Base-by-base conservation (phyloP, 495 filamentous ascomycete genomes). In the Penicillium tannophilum region DNA sequence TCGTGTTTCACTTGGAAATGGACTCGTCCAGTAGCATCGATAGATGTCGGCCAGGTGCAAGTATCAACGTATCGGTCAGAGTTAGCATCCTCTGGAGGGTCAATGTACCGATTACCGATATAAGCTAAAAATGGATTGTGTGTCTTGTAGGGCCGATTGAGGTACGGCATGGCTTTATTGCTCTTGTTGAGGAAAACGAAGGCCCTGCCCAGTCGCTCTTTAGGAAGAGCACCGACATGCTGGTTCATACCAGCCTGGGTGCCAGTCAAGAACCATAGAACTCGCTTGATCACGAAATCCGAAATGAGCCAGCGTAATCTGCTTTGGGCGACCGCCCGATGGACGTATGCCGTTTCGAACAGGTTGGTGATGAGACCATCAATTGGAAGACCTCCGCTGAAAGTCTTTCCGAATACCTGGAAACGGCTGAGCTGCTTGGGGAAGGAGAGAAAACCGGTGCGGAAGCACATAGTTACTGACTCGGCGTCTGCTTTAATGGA, bases 101-200 rank as follows among this genome's bases (percentile, higher is more conserved):
- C 61, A 56, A 63, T 60, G 19, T 63, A 60, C 19, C 61, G 57
- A 35, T 56, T 60, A 17, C 57, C 61, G 17, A 60, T 60, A 17
- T 12, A 60, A 20, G 61, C 53, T 10, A 63, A 42, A 19, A 63
- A 36, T 0, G 61, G 53, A 33, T 56, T 63, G 12, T 60, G 53
- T 12, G 26, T 53, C 43, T 60, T 49, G 9, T 63, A 63, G 12
- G 61, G 61, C 1, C 57, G 57, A 44, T 60, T 63, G 42, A 63
- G 58, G 44, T 63, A 60, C 1, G 61, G 61, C 61, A 63, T 63
- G 14, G 61, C 61, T 31, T 63, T 63, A 49, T 49, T 63, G 39
- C 57, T 60, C 48, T 63, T 63, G 58, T 60, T 60, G 28, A 60
- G 50, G 14, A 63, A 63, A n/a, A 63, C 61, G 43, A 48, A 60